Evolutionary conservation across 768 basidiomycete genomes (phyloP), one percentile per base, ranked within the genome.

Genomic region (Tephrocybe rancida): DNA sequence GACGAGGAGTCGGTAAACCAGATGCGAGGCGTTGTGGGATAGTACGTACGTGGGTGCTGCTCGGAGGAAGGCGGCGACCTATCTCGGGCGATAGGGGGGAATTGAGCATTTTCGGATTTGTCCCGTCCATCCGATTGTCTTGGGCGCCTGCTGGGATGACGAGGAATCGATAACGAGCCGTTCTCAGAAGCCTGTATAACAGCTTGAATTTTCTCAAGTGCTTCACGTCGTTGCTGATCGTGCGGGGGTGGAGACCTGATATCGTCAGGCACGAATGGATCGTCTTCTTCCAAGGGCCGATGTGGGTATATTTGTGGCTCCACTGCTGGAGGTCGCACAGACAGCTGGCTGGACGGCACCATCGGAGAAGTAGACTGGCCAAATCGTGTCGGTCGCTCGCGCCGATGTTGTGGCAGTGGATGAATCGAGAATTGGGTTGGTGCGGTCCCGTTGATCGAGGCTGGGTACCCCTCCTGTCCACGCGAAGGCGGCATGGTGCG

Each of bases 31-130:
- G 51, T 50, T 53, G 57, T 54, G 50, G 55, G 59, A 66, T 54
- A 48, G 54, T 62, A 72, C 72, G 64, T 70, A 74, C 71, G 70
- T 66, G 68, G 50, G 50, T 49, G 43, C 49, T 59, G 62, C 46
- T 56, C 63, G 26, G 60, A 50, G 24, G 52, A 34, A 44, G 62
- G 50, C 5, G 56, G 52, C 22, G 30, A 11, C 35, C 48, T 56
- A 18, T 43, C 50, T 52, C 44, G 52, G 2, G 48, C 55, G 27
- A 35, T 30, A 19, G 53, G 37, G 34, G 26, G 47, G 13, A 13
- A 46, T n/a, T 29, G 54, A 25, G n/a, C 52, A 55, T 56, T 56
- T 32, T 64, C 63, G 21, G 43, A 41, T 30, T 54, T 25, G 27
- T 60, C 56, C 16, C 54, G 54, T 22, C 60, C 59, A 24, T 63